Percentiles rank a stretch among this genome's conserved stretches.
Conservation (phyloP, 2,329 filamentous ascomycete species). For the Pestalotiopsis sp. region DNA sequence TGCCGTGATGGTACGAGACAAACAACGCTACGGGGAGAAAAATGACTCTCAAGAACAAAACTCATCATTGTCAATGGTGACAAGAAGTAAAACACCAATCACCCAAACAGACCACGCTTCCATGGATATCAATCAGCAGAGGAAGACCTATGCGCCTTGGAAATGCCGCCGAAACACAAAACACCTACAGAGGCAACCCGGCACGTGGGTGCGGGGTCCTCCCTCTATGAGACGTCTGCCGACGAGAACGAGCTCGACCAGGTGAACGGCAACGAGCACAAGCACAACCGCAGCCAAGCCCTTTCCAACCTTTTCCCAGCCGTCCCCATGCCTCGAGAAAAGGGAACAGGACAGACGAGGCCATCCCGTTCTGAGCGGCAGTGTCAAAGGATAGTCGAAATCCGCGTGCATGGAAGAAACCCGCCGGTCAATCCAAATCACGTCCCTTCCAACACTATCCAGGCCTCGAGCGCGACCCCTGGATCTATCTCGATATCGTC, state of each 20-base stretch:
- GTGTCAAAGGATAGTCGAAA: conserved; percentile 3
- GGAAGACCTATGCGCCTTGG: not conserved
- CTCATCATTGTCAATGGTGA: not conserved
- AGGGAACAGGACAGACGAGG: conserved; percentile 8
- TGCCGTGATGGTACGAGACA: not conserved
- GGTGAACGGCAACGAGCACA: conserved; percentile 1
- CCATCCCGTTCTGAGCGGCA: not conserved
- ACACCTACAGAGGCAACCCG: conserved; percentile 1
- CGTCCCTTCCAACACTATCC: conserved; percentile 12
- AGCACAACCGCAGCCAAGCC: not conserved
- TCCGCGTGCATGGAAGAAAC: conserved; percentile 3
- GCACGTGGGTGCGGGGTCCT: not conserved
- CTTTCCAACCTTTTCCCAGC: not conserved
- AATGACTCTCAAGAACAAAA: not conserved
- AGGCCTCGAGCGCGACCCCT: not conserved
- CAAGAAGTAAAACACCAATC: not conserved
- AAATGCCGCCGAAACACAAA: not conserved
- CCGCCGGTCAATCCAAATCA: conserved; percentile 5
- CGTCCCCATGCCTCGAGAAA: not conserved
- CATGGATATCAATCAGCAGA: not conserved
- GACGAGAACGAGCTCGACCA: not conserved
- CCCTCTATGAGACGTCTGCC: not conserved
- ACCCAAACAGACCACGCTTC: not conserved
- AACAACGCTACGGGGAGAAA: not conserved
- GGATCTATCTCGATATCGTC: not conserved